Base-by-base conservation (phyloP, 2,329 filamentous ascomycete species). In the Alternaria viburni region DNA sequence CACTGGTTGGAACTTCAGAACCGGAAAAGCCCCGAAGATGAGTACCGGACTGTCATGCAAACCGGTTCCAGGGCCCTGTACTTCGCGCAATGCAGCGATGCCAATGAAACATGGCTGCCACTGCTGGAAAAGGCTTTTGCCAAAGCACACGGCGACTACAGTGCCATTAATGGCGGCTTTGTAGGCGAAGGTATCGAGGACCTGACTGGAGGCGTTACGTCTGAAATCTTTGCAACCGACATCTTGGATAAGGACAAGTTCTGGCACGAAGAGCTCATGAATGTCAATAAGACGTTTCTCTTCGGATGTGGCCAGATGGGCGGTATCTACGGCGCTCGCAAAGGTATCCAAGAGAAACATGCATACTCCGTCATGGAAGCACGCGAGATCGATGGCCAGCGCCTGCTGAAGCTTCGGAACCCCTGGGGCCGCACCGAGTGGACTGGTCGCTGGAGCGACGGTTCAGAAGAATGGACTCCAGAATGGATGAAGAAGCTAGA, bases 341-440 rank as follows among this genome's bases (percentile, higher is more conserved):
- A 76, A 50, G 79, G 79, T 44, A 80, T 81, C n/a, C 76, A 80
- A 36, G 79, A 81, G 64, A 83, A 84, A 44, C 86, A 88, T 66
- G 86, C 86, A 0, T 88, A 88, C 67, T 87, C 85, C 2, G 85
- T 88, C 66, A 86, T 87, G 83, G 85, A 87, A 54, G 86, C 85
- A 5, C 83, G 86, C 13, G 89, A 90, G 66, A 81, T 88, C 56
- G 85, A 89, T 44, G 88, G 87, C 2, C 81, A 89, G 26, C 86
- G 90, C 69, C 52, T 64, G 30, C 61, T 70, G 25, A 70, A 70
- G 41, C 44, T 78, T 51, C 88, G 90, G 67, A 96, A 96, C 70
- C 93, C 93, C 0, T 96, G 92, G 92, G 93, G 92, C 1, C 88
- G 89, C 67, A 88, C 87, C 30, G 92, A 93, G 79, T 96, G 92